A percentile compares a stretch with the other conserved stretches of the same genome.
Evolutionary conservation across 352 stramenopile species (phyloP).

Genomic region (Hyaloperonospora brassicae): DNA sequence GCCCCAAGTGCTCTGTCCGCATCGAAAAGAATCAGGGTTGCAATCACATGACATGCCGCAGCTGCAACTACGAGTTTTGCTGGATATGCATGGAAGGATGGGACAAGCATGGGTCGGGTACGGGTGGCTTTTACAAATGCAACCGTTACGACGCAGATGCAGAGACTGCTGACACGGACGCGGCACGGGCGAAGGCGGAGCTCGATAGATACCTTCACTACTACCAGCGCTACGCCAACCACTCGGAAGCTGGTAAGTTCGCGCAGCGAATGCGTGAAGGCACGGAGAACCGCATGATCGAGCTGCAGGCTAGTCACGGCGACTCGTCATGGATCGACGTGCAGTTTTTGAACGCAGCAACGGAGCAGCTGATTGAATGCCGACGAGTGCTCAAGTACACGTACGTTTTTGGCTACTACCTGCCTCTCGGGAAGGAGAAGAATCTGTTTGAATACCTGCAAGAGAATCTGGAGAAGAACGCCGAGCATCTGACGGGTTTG

Average conservation of each 20-base stretch:
- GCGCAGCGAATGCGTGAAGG: conserved; percentile 92
- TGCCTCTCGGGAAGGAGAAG: conserved; percentile 84
- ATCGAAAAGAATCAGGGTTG: conserved; percentile 99
- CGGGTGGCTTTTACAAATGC: conserved; percentile 99
- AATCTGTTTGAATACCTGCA: conserved; percentile 93
- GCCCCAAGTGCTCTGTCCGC: conserved; percentile 95
- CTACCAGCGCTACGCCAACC: conserved; percentile 97
- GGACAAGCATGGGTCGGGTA: conserved; percentile 93
- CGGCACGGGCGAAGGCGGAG: conserved; percentile 90
- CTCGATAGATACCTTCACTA: conserved; percentile 99
- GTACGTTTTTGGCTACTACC: conserved; percentile 94
- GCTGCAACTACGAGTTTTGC: conserved; percentile 95
- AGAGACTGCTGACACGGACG: conserved; percentile 65
- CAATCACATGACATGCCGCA: conserved; percentile 98
- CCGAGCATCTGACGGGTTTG: conserved; percentile 86
- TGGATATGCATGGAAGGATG: conserved; percentile 96
- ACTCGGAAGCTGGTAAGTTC: conserved; percentile 95
- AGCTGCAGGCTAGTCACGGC: conserved; percentile 89
- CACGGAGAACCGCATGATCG: conserved; percentile 93
- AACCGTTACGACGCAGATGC: conserved; percentile 92
- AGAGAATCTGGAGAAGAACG: conserved; percentile 91
- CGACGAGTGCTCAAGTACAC: conserved; percentile 98
- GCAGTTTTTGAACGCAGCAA: conserved; percentile 95
- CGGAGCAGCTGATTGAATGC: conserved; percentile 95
- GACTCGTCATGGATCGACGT: conserved; percentile 95